Evolutionary conservation across 495 filamentous ascomycete species (phyloP).

Genomic region (Trichoderma parareesei): DNA sequence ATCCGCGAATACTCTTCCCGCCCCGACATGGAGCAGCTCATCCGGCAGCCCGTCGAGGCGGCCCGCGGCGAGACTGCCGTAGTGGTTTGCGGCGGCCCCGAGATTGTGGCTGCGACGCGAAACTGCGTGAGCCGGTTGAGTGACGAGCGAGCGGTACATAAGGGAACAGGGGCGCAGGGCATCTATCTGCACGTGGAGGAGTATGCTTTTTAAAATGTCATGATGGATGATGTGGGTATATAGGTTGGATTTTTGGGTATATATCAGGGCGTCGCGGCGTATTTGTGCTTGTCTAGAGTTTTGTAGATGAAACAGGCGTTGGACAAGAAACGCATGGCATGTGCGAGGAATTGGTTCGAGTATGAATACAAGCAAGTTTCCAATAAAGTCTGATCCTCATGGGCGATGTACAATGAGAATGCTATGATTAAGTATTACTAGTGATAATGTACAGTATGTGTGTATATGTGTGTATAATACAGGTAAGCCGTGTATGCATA

Average conservation of each 20-base stretch:
- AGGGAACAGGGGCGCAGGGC: constrained; percentile 83
- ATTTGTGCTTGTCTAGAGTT: neutral
- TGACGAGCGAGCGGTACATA: constrained; percentile 83
- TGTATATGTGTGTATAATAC: neutral
- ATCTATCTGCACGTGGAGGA: constrained; percentile 45
- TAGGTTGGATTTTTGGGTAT: neutral
- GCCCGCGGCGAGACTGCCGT: constrained; percentile 77
- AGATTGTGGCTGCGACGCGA: constrained; percentile 56
- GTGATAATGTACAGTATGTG: neutral
- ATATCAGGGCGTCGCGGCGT: neutral
- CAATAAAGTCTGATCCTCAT: too few relatives aligned
- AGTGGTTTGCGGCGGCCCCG: constrained; percentile 68
- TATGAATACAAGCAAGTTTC: too few relatives aligned
- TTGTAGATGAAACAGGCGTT: too few relatives aligned
- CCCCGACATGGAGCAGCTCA: constrained; percentile 37
- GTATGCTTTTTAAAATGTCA: constrained; percentile 30
- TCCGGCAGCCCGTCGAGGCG: constrained; percentile 51
- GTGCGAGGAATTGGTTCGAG: too few relatives aligned
- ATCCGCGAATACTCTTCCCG: constrained; percentile 29
- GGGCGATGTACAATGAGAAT: neutral
- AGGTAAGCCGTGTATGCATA: too few relatives aligned
- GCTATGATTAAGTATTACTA: neutral
- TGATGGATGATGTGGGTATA: neutral
- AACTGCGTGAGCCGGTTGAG: constrained; percentile 61
- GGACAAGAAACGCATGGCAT: too few relatives aligned